Evolutionary conservation across 345 rosid genomes (phyloP), one percentile per base, ranked within the genome.

Genomic region (Eucalyptus curtisii): DNA sequence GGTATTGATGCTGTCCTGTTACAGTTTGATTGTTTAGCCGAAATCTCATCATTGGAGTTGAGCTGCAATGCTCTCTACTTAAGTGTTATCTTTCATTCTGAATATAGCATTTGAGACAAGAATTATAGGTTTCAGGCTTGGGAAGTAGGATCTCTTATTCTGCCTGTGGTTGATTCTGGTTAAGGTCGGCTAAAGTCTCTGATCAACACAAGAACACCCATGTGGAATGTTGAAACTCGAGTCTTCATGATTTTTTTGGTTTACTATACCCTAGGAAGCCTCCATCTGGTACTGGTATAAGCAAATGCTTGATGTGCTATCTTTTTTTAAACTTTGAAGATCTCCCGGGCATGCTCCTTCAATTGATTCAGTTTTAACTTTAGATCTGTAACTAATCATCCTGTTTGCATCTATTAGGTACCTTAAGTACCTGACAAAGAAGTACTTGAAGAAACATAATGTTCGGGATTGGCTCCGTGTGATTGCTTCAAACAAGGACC

Each of bases 391-490:
- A 5, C 27, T 76, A 25, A 37, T 76, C 47, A 37, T 76, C 15
- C 5, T 5, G 47, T 76, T 37, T 76, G 20, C 31, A 10, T 82
- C 10, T 50, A 88, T 40, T 48, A 97, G 99, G 93, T 97, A 97
- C 90, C 90, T 97, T 5, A 97, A 97, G 92, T 97, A 95, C 91
- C 93, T 97, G 95, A 96, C 99, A 3, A 97, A 97, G 95, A 97
- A 95, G 91, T 96, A 95, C 91, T 86, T 97, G 91, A 97, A 97
- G 96, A 97, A 97, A 90, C 99, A 97, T 91, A 97, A 96, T 48
- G 99, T 97, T 49, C 89, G 99, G 81, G 99, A 97, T 88, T 97
- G 99, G 99, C 99, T 97, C 59, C 94, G 99, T 1, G 99, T 95
- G 87, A 95, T 97, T 87, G 94, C 99, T 7, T 93, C 98, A 6